These are phyloP conservation scores for Cicer yamashitae DNA, from an alignment of 306 rosid genomes.

Conservation along the genomic window DNA sequence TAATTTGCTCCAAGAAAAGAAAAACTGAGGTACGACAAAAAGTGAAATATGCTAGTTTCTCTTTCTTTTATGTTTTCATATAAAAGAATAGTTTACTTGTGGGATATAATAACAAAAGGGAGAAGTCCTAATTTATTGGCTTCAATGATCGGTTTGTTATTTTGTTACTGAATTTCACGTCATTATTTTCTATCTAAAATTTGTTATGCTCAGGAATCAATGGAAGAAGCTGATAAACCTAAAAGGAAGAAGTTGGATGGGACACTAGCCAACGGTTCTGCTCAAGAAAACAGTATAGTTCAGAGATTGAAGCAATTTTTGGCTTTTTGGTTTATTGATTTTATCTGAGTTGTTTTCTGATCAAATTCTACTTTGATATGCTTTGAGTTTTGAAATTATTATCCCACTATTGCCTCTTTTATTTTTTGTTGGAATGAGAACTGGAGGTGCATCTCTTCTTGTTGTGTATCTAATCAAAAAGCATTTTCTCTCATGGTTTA, in stretches of 20 bases:
- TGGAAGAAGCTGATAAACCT: slow-evolving; percentile 46
- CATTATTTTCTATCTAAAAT: slow-evolving; percentile 43
- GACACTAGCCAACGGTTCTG: slow-evolving; percentile 49
- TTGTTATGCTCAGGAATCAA: slow-evolving; percentile 58
- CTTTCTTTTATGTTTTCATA: slow-evolving; percentile 10
- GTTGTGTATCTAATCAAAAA: slow-evolving; percentile 22
- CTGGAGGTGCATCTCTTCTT: slow-evolving; percentile 8
- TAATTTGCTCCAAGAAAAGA: slow-evolving; percentile 74
- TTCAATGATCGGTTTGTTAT: slow-evolving; percentile 24
- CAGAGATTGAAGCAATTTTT: slow-evolving; percentile 39
- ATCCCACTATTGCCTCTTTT: neutral
- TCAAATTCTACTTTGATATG: slow-evolving; percentile 21
- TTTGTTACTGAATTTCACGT: slow-evolving; percentile 25
- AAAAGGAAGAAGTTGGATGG: slow-evolving; percentile 59
- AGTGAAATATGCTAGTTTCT: slow-evolving; percentile 42
- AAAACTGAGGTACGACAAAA: slow-evolving; percentile 54
- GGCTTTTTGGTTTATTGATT: slow-evolving; percentile 32
- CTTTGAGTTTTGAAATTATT: slow-evolving; percentile 10
- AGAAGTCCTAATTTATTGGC: slow-evolving; percentile 24
- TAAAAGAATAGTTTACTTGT: slow-evolving; percentile 20
- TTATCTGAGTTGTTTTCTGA: slow-evolving; percentile 22
- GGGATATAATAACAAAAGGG: slow-evolving; percentile 5
- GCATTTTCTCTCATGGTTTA: slow-evolving; percentile 21
- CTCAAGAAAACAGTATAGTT: slow-evolving; percentile 52
- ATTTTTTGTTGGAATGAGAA: slow-evolving; percentile 1